Evolutionary conservation across 2,329 filamentous ascomycete genomes (phyloP).

Genomic region (Neobulgaria alba): DNA sequence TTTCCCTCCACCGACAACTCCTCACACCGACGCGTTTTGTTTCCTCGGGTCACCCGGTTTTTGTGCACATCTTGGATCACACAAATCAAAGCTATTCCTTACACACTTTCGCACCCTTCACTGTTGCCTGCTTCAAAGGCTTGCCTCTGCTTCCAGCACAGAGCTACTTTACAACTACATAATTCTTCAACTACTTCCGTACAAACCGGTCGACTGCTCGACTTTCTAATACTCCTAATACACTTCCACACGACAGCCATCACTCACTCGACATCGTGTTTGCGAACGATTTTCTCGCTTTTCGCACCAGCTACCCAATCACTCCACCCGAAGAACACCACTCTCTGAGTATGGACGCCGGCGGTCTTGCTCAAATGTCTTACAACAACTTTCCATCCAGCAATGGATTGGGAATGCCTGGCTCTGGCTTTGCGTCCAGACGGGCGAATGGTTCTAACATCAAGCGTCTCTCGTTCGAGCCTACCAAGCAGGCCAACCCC

Average conservation of each 20-base stretch:
- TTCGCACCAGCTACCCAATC: slow-evolving; percentile 1
- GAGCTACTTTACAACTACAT: slow-evolving; percentile 23
- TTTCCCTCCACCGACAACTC: slow-evolving; percentile 16
- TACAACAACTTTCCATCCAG: slow-evolving; percentile 70
- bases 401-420: slow-evolving; percentile 65
- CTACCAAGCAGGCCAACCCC: slow-evolving; percentile 58
- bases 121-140: slow-evolving; percentile 24
- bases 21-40: slow-evolving; percentile 21
- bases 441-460: slow-evolving; percentile 70
- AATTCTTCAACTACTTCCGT: slow-evolving; percentile 21
- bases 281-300: slow-evolving; percentile 8
- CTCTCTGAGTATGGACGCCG: slow-evolving; percentile 66
- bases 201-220: slow-evolving; percentile 21
- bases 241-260: slow-evolving; percentile 15
- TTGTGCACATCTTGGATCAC: slow-evolving; percentile 21
- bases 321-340: slow-evolving; percentile 13
- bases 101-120: slow-evolving; percentile 16
- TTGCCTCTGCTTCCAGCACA: slow-evolving; percentile 19
- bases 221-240: slow-evolving; percentile 27
- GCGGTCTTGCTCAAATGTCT: slow-evolving; percentile 99
- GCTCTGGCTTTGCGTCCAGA: slow-evolving; percentile 76
- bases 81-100: slow-evolving; percentile 20
- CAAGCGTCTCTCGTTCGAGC: slow-evolving; percentile 79
- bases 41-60: slow-evolving; percentile 18
- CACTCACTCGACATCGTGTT: slow-evolving; percentile 19